These are phyloP conservation scores for Naganishia sp. DNA, from an alignment of 1,284 basidiomycete genomes.

Conservation along the genomic window DNA sequence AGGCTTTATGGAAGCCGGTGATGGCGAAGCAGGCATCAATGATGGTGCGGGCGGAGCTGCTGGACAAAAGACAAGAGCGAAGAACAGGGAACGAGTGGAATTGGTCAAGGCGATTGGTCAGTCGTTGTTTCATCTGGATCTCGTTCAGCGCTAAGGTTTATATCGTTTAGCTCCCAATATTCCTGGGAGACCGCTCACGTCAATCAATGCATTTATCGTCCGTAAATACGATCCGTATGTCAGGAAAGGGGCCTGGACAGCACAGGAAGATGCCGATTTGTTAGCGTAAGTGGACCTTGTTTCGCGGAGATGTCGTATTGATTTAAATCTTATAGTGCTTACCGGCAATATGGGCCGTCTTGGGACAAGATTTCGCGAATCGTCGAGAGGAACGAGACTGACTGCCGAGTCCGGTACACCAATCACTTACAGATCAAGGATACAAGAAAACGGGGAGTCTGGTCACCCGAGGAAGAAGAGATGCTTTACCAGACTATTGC, in stretches of 20 bases:
- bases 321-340: not conserved
- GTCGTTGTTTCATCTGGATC: not conserved
- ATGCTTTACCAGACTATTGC: constrained; percentile 11
- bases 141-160: not conserved
- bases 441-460: constrained; percentile 20
- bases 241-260: constrained; percentile 25
- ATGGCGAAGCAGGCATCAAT: constrained; percentile 16
- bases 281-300: constrained; percentile 2
- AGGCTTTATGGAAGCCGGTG: constrained; percentile 4
- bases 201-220: constrained; percentile 25
- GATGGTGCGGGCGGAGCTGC: constrained; percentile 13
- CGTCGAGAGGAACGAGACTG: constrained; percentile 23
- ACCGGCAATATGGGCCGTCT: constrained; percentile 19
- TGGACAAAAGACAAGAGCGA: constrained; percentile 12
- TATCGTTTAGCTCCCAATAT: constrained; percentile 11
- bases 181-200: constrained; percentile 21
- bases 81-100: constrained; percentile 21
- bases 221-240: constrained; percentile 28
- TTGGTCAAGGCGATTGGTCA: constrained; percentile 25
- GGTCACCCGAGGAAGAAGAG: constrained; percentile 21
- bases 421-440: constrained; percentile 26
- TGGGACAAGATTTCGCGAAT: constrained; percentile 27
- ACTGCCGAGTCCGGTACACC: constrained; percentile 24
- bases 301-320: too few species aligned
- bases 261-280: constrained; percentile 28